phyloP scores from a whole-genome alignment of 345 rosid genomes.

The Hypericum androsaemum region DNA sequence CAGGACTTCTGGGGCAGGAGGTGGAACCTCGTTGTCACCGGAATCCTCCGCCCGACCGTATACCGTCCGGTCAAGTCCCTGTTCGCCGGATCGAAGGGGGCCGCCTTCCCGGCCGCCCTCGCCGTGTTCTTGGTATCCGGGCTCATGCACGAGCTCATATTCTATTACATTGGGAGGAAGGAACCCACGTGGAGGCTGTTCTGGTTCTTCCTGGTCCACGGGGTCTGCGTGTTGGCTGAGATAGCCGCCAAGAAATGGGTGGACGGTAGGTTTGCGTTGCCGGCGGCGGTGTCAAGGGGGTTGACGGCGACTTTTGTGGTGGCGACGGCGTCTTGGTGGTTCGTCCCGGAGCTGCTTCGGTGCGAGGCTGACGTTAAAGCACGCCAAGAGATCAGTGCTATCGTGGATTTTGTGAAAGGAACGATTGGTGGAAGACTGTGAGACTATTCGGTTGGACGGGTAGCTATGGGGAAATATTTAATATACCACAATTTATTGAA shows the following conservation, averaged over 20 bases:
- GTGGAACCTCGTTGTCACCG: slow-evolving; percentile 17
- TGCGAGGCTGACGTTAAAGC: neutral
- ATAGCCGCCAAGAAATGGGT: neutral
- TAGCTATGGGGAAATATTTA: too few species aligned
- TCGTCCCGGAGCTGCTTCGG: neutral
- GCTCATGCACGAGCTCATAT: slow-evolving; percentile 18
- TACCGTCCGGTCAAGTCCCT: slow-evolving; percentile 8
- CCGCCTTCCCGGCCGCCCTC: slow-evolving; percentile 7
- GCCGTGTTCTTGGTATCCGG: slow-evolving; percentile 13
- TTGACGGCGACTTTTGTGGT: neutral
- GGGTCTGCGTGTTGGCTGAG: slow-evolving; percentile 8
- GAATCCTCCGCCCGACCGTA: slow-evolving; percentile 15
- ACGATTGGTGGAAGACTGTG: too few species aligned
- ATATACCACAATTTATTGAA: too few species aligned
- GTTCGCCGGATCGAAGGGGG: slow-evolving; percentile 4
- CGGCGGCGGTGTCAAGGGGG: neutral
- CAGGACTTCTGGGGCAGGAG: slow-evolving; percentile 23
- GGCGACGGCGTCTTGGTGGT: neutral
- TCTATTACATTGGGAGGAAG: slow-evolving; percentile 12
- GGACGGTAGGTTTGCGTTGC: neutral
- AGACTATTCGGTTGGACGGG: too few species aligned
- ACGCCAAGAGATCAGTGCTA: neutral
- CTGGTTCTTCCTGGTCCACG: slow-evolving; percentile 15
- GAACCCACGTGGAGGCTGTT: slow-evolving; percentile 9
- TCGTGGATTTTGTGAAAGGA: neutral